Percentiles rank a stretch among this genome's conserved stretches.
Conservation (phyloP, 1,284 basidiomycete genomes). For the Puccinia horiana region DNA sequence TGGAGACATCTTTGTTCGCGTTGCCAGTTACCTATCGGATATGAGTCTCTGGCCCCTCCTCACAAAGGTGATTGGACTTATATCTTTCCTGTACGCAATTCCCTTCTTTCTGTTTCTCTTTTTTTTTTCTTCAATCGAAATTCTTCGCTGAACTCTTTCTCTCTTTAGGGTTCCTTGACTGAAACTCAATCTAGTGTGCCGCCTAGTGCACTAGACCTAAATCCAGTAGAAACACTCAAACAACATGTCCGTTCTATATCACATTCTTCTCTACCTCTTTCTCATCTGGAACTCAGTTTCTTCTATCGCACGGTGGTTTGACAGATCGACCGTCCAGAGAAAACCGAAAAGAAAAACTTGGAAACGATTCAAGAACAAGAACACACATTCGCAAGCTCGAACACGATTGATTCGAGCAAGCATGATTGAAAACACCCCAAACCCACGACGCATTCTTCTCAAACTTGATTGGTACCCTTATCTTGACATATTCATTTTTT, state of each 20-base stretch:
- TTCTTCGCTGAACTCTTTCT: too few species aligned
- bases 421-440: too few species aligned
- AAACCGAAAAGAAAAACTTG: neutral
- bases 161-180: constrained; percentile 35
- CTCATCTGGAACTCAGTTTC: neutral
- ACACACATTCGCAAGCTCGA: neutral
- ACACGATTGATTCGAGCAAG: too few species aligned
- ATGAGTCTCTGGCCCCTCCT: neutral
- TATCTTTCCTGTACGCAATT: constrained; percentile 35
- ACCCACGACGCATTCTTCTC: too few species aligned
- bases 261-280: neutral
- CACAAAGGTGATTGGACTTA: constrained; percentile 32
- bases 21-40: constrained; percentile 33
- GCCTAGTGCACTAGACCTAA: constrained; percentile 24
- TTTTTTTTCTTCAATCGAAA: neutral
- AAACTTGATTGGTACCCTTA: too few species aligned
- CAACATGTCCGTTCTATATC: constrained; percentile 3
- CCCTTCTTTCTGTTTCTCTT: neutral
- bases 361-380: neutral
- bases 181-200: constrained; percentile 49
- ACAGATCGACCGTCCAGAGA: constrained; percentile 7
- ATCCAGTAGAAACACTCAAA: constrained; percentile 25
- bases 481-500: too few species aligned
- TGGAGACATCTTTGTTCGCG: constrained; percentile 17
- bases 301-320: neutral